Evolutionary conservation across 2,329 filamentous ascomycete genomes (phyloP), one percentile per base, ranked within the genome.

Genomic region (Fusarium pseudoanthophilum): DNA sequence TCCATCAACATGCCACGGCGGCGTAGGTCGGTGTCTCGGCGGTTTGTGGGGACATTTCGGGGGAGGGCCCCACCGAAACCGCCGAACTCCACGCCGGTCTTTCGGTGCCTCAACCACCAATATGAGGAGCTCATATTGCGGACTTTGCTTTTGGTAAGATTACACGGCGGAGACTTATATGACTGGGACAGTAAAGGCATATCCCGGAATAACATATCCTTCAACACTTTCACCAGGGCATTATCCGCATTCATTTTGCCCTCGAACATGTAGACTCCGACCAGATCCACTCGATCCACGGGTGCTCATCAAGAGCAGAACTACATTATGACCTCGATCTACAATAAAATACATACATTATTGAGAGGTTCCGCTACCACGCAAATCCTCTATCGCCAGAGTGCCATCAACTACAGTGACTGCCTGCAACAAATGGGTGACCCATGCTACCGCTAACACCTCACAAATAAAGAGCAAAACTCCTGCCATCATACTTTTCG

Each of bases 61-160:
- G 53, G 53, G 18, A 21, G 40, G 40, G 72, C 4, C 28, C 75
- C 74, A 71, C 76, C 70, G 73, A 78, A 75, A 71, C 73, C 76
- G 67, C 76, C 76, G 75, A 77, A 76, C 63, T 70, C 71, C 56
- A 45, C 74, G 52, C 76, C 76, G 71, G 51, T 15, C 37, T 26
- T 59, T 56, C 30, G 40, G 39, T 43, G 24, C 40, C 16, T 37
- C n/a, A 2, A 21, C 24, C 21, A 28, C 26, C 14, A 51, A 26
- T 52, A 4, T 30, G 36, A n/a, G 13, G n/a, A 7, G 24, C 16
- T 14, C 6, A 16, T 11, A 5, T 34, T 55, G 58, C 62, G 58
- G 55, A 60, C n/a, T 59, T 48, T n/a, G 15, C 11, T 39, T 18
- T 5, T 21, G 11, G 3, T 13, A 28, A 15, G 6, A 46, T 13